Base-by-base conservation (phyloP, 2,329 filamentous ascomycete genomes). In the Trichoderma sp. region DNA sequence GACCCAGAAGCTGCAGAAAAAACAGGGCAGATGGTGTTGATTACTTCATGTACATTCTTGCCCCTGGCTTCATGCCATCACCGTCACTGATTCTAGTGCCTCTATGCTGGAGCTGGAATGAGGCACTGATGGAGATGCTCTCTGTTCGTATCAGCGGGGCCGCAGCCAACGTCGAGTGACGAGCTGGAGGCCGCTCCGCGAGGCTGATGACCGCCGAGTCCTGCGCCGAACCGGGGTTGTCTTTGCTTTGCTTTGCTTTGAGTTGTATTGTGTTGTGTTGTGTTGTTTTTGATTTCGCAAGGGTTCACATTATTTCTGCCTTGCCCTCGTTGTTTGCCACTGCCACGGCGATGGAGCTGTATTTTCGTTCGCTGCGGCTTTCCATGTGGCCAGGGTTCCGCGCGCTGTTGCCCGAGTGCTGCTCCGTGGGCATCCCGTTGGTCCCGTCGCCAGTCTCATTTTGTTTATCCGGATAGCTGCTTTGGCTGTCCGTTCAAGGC, bases 81-180 rank as follows among this genome's bases (percentile, higher is more conserved):
- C 57, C 30, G 6, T 18, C 36, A 60, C 56, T 2, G 12, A 32
- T 14, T 47, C 14, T 18, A 43, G 39, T 1, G 4, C 3, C 8
- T 15, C 28, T 65, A 7, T 9, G 58, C 34, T 51, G 39, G 24
- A 26, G 58, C 34, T 51, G 39, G 24, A 26, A 14, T 1, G 14
- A 62, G 34, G 39, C 39, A n/a, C 39, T 53, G 39, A 51, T 51
- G 28, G 28, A 21, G 39, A 24, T 53, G 62, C 18, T 65, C 15
- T 64, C 39, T 36, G 12, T 18, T 68, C 57, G 53, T 53, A 18
- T 24, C 32, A 30, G 56, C 65, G 34, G 36, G 65, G 43, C 39
- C 24, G 61, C 61, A 34, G 14, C 14, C n/a, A 36, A 15, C 36
- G 53, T 68, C 65, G 34, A 68, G 65, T 68, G 65, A 68, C 53